These are phyloP conservation scores for Ophiostoma tasmaniense DNA, from an alignment of 2,329 filamentous ascomycete genomes.

Conservation along the genomic window DNA sequence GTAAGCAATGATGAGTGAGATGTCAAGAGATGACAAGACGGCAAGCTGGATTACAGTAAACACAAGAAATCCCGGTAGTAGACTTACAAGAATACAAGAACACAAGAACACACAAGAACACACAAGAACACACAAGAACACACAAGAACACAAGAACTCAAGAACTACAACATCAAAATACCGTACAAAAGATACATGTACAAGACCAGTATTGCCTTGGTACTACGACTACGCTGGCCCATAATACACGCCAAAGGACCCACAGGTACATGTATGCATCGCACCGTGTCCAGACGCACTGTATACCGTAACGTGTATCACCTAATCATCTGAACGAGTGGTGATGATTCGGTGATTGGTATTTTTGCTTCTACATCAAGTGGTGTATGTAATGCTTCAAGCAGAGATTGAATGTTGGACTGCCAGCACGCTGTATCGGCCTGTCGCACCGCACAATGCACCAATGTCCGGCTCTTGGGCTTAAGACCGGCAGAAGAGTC, in stretches of 20 bases:
- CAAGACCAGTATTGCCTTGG: neutral
- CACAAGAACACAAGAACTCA: too few species aligned
- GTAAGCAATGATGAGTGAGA: neutral
- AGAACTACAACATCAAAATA: neutral
- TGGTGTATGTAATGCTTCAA: too few species aligned
- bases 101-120: neutral
- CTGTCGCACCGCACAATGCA: neutral
- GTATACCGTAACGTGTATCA: neutral
- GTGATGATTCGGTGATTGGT: too few species aligned
- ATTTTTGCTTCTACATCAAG: too few species aligned
- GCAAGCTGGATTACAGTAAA: neutral
- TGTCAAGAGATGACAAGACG: neutral
- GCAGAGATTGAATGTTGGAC: too few species aligned
- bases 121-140: too few species aligned
- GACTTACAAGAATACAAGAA: neutral
- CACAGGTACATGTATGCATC: neutral
- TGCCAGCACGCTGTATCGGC: neutral
- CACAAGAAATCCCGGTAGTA: too few species aligned
- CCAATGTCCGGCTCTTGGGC: neutral
- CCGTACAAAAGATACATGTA: neutral
- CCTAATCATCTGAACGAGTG: neutral
- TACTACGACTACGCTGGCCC: neutral
- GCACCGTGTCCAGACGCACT: neutral
- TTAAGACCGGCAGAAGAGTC: neutral
- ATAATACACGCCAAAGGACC: neutral